Conservation (phyloP, 345 rosid species). For the Lepidium sativum region DNA sequence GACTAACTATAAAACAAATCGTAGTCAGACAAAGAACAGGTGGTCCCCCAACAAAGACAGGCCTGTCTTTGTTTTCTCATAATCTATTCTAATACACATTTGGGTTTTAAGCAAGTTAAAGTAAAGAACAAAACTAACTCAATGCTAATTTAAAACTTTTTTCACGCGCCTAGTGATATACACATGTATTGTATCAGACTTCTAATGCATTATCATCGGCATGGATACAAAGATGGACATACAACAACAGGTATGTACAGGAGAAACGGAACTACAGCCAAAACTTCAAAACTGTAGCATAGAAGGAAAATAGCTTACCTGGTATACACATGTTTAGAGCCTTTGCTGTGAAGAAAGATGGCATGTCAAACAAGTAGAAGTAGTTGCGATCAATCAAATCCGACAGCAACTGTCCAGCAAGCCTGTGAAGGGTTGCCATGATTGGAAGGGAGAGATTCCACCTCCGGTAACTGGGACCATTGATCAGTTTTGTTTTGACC, state of each 20-base stretch:
- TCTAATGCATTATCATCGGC: neutral
- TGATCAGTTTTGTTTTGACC: constrained; percentile 72
- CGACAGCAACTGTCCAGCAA: constrained; percentile 90
- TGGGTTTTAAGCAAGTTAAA: neutral
- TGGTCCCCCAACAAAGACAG: constrained; percentile 13
- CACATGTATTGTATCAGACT: neutral
- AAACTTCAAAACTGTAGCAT: too few species aligned
- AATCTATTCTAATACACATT: neutral
- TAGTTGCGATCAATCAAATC: constrained; percentile 82
- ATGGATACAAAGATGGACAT: neutral
- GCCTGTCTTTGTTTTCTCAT: constrained; percentile 4
- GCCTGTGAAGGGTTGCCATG: constrained; percentile 87
- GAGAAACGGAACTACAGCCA: too few species aligned
- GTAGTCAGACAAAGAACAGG: constrained; percentile 1
- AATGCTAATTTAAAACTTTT: neutral
- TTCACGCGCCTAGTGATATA: constrained; percentile 2
- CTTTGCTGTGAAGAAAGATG: constrained; percentile 87
- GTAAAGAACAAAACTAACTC: neutral
- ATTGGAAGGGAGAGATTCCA: constrained; percentile 95
- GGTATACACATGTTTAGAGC: constrained; percentile 95
- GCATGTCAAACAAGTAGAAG: constrained; percentile 90
- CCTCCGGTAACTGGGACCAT: constrained; percentile 83
- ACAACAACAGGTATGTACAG: neutral
- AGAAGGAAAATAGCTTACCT: constrained; percentile 24
- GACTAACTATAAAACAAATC: neutral